Evolutionary conservation across 352 stramenopile genomes (phyloP).

Genomic region (Plasmopara halstedii): DNA sequence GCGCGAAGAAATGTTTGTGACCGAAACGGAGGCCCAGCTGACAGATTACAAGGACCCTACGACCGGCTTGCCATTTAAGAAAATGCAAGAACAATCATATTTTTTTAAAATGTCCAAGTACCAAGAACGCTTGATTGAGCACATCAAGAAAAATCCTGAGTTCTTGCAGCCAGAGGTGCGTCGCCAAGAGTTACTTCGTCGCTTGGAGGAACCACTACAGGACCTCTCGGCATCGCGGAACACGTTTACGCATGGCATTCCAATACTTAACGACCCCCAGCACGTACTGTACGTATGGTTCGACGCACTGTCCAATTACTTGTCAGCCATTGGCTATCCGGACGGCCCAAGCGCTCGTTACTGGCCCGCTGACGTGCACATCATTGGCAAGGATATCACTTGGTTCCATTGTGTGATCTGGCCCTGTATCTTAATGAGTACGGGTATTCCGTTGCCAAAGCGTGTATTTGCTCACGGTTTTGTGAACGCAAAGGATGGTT

Average conservation of each 20-base stretch:
- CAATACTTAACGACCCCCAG: constrained; percentile 89
- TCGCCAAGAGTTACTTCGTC: constrained; percentile 90
- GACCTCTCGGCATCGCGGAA: constrained; percentile 96
- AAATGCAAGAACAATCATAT: constrained; percentile 97
- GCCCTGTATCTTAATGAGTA: constrained; percentile 99
- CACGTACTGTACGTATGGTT: constrained; percentile 99
- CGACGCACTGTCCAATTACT: constrained; percentile 98
- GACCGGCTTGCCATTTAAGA: constrained; percentile 91
- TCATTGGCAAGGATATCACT: constrained; percentile 98
- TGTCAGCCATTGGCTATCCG: constrained; percentile 94
- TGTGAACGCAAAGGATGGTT: constrained; percentile 96
- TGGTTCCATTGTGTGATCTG: constrained; percentile 99
- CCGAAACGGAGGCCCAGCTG: constrained; percentile 92
- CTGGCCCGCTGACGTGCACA: constrained; percentile 78
- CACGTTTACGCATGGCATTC: constrained; percentile 93
- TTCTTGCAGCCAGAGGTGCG: constrained; percentile 96
- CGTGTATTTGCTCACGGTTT: constrained; percentile 97
- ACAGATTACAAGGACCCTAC: constrained; percentile 94
- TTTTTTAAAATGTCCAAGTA: constrained; percentile 99
- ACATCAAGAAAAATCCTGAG: constrained; percentile 92
- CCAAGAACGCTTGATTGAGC: constrained; percentile 90
- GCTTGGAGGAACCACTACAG: constrained; percentile 90
- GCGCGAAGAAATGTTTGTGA: constrained; percentile 98
- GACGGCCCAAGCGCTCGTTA: constrained; percentile 67
- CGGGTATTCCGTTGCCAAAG: constrained; percentile 90